Evolutionary conservation across 2,329 filamentous ascomycete species (phyloP), one percentile per base, ranked within the genome.

Genomic region (Neofusicoccum parvum): DNA sequence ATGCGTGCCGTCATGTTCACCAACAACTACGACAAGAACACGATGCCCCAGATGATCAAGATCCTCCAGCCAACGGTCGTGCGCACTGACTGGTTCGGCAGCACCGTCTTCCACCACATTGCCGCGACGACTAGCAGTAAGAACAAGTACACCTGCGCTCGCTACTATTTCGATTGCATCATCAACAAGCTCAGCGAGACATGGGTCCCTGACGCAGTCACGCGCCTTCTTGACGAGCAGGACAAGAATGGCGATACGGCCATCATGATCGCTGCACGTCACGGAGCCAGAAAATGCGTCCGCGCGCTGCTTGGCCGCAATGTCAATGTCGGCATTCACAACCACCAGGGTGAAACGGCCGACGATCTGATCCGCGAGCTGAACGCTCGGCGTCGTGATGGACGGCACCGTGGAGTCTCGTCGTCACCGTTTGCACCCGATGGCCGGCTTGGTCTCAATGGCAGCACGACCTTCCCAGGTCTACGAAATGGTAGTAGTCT

Each of bases 1-100:
- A 97, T 99, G 87, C 90, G 94, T 49, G 91, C 92, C 5, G 94
- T 98, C 65, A 87, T 96, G 74, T 99, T 98, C 78, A 98, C 94
- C 51, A 99, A 99, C 78, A 97, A 95, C 76, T 95, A 90, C 76
- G 95, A 98, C 76, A 96, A 95, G 80, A 88, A 92, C 70, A 94
- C 92, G 0, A 97, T 98, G 80, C 91, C 92, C 0, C 86, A 86
- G 23, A 88, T 99, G 65, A 88, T 97, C 71, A 90, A 91, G 69
- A 88, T 97, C 68, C 85, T 99, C 3, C 88, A 94, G 60, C 87
- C 90, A 43, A 97, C 94, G 0, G 88, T 97, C 45, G 89, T 90
- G 62, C 87, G 88, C 66, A 86, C 90, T 23, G 95, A 99, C 74
- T 88, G 87, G 76, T 89, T 89, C 59, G 91, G 92, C 12, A 91